Conservation (phyloP, 225 moss, liverwort and hornwort species). For the Ulota crispa region DNA sequence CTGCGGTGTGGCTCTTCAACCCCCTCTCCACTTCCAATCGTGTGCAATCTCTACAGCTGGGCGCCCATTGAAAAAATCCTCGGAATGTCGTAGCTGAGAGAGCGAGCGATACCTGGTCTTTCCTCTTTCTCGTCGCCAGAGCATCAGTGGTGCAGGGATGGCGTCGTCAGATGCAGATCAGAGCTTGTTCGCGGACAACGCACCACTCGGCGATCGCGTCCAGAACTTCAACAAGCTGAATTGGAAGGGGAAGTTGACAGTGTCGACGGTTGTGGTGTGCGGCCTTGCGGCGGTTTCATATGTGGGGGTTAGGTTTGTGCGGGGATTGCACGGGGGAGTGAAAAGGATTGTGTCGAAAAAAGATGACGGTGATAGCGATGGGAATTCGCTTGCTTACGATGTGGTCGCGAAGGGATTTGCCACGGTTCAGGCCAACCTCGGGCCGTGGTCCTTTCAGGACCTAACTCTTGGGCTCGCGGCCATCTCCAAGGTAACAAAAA, state of each 20-base stretch:
- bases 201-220: slow-evolving; percentile 33
- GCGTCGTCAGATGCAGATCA: slow-evolving; percentile 33
- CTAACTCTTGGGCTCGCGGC: slow-evolving; percentile 85
- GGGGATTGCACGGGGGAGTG: slow-evolving; percentile 27
- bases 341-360: slow-evolving; percentile 20
- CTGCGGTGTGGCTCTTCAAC: neutral
- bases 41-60: neutral
- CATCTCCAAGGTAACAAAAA: slow-evolving; percentile 62
- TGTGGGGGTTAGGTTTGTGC: slow-evolving; percentile 32
- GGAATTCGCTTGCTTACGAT: slow-evolving; percentile 38
- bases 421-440: slow-evolving; percentile 76
- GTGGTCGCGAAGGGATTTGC: slow-evolving; percentile 57
- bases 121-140: neutral
- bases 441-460: slow-evolving; percentile 87
- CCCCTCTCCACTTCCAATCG: neutral
- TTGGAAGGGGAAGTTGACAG: slow-evolving; percentile 47
- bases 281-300: slow-evolving; percentile 39
- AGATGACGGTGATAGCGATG: slow-evolving; percentile 28
- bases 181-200: slow-evolving; percentile 13
- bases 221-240: slow-evolving; percentile 41
- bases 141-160: slow-evolving; percentile 10
- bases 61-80: neutral
- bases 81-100: neutral
- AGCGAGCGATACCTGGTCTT: neutral
- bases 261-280: slow-evolving; percentile 38